A percentile compares a stretch with the other conserved stretches of the same genome.
Conservation (phyloP, 169 alveolate genomes). For the Eimeria praecox region DNA sequence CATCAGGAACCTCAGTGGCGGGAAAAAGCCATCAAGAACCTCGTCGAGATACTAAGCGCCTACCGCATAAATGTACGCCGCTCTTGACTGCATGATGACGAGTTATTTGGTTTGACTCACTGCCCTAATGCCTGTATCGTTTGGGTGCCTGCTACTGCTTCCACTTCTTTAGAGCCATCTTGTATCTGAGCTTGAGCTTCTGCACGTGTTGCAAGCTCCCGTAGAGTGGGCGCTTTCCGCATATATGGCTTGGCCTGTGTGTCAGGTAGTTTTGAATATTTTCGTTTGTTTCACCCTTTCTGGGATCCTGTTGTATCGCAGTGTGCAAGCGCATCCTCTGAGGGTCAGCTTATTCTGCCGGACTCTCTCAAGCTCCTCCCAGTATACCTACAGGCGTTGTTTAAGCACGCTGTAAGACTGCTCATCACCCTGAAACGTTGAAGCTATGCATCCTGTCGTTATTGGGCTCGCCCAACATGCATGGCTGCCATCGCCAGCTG, state of each 20-base stretch:
- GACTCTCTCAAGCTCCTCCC: constrained; percentile 91
- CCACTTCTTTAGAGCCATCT: too few relatives aligned
- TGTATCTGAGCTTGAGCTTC: neutral
- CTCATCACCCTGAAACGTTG: neutral
- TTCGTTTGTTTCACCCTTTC: neutral
- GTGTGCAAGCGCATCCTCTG: constrained; percentile 89
- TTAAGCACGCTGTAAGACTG: constrained; percentile 86
- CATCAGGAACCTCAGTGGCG: constrained; percentile 78
- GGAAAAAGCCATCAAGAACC: constrained; percentile 66
- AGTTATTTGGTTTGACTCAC: neutral
- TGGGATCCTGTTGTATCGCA: constrained; percentile 16
- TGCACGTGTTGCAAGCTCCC: neutral
- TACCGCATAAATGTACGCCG: constrained; percentile 64
- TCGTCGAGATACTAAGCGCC: constrained; percentile 76
- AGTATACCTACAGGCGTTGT: constrained; percentile 85
- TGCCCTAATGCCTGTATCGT: neutral
- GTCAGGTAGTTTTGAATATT: neutral
- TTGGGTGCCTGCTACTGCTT: neutral
- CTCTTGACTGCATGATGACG: neutral
- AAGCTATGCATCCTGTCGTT: neutral
- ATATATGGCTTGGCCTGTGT: neutral
- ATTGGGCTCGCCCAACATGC: neutral
- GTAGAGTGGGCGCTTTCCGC: neutral
- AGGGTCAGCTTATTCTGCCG: constrained; percentile 92
- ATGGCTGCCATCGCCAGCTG: neutral